These are phyloP conservation scores for Pichia cephalocereana DNA, from an alignment of 805 yeast genomes.

Conservation along the genomic window DNA sequence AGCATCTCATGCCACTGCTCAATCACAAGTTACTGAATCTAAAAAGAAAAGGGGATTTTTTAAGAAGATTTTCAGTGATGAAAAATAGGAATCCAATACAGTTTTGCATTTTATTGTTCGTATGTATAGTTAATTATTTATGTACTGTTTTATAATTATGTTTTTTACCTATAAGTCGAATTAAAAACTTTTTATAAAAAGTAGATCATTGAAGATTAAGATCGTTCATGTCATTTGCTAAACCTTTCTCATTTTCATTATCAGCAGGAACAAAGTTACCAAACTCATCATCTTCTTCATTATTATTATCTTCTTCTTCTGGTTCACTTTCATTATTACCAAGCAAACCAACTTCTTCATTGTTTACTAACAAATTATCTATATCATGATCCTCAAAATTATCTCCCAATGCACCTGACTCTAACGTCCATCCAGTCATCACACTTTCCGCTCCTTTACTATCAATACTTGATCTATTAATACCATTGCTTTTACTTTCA, in stretches of 20 bases:
- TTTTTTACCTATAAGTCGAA: not conserved
- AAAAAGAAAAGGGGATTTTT: conserved; percentile 27
- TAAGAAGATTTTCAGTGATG: conserved; percentile 26
- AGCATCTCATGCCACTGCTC: conserved; percentile 9
- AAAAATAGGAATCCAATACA: not conserved
- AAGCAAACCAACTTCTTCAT: not conserved
- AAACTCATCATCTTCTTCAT: conserved; percentile 28
- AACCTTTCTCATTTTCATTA: not conserved
- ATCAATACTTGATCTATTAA: conserved; percentile 4
- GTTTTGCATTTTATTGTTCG: too few relatives aligned
- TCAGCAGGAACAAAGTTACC: conserved; percentile 25
- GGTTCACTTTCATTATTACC: conserved; percentile 13
- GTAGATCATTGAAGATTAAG: too few relatives aligned
- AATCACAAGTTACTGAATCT: conserved; percentile 10
- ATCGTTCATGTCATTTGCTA: not conserved
- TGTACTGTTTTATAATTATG: not conserved
- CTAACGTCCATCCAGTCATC: conserved; percentile 7
- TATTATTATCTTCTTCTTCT: too few relatives aligned
- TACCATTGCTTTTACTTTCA: not conserved
- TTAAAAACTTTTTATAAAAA: too few relatives aligned
- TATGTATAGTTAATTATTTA: not conserved
- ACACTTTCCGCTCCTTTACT: conserved; percentile 11
- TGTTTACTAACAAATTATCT: conserved; percentile 2
- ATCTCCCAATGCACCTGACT: conserved; percentile 3
- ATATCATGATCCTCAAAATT: conserved; percentile 6